These are phyloP conservation scores for Phytophthora pinifolia DNA, from an alignment of 352 stramenopile genomes.

Conservation along the genomic window DNA sequence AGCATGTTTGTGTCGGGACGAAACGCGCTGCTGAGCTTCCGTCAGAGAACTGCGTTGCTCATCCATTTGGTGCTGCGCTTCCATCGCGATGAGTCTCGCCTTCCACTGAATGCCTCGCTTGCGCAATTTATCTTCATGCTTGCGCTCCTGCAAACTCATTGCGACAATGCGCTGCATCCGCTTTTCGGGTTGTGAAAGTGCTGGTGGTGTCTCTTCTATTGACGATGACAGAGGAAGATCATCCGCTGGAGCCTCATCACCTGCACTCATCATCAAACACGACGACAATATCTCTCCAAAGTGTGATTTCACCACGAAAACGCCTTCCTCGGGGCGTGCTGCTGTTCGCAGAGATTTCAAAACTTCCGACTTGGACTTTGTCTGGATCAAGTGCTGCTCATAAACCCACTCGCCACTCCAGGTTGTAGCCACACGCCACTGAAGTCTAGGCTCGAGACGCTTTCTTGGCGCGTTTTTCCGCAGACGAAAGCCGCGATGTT, in stretches of 20 bases:
- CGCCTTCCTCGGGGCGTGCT: constrained; percentile 22
- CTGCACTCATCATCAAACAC: constrained; percentile 6
- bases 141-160: constrained; percentile 28
- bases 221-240: neutral
- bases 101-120: constrained; percentile 45
- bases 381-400: constrained; percentile 34
- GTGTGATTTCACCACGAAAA: constrained; percentile 51
- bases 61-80: constrained; percentile 43
- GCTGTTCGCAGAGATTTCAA: constrained; percentile 43
- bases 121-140: constrained; percentile 19
- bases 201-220: neutral
- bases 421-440: constrained; percentile 53
- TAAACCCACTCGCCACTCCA: constrained; percentile 73
- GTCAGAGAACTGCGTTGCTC: constrained; percentile 9
- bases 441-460: constrained; percentile 25
- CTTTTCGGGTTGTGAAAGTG: constrained; percentile 10
- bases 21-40: neutral
- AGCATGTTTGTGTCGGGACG: neutral
- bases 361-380: constrained; percentile 37
- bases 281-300: constrained; percentile 49
- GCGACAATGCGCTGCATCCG: constrained; percentile 26
- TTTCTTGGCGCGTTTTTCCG: constrained; percentile 28
- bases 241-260: neutral
- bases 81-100: constrained; percentile 59
- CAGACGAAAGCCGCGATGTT: constrained; percentile 36